Evolutionary conservation across 2,329 filamentous ascomycete species (phyloP), one percentile per base, ranked within the genome.

Genomic region (Didymosphaeria variabile): DNA sequence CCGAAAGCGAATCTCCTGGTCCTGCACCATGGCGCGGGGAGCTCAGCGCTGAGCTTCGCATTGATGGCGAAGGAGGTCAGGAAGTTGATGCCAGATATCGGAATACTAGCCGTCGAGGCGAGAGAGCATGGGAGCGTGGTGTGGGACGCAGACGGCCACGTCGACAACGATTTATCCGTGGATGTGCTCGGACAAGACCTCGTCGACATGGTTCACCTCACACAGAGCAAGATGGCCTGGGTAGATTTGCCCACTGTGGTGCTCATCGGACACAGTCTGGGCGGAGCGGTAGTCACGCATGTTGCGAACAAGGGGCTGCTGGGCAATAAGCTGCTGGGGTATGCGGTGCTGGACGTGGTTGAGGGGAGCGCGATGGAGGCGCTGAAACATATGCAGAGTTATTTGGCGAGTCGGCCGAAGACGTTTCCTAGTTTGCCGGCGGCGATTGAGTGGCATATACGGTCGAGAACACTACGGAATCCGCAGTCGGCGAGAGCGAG

Each of bases 291-390:
- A 0, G 88, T 97, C 9, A 96, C 93, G 0, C 88, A 97, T 72
- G 83, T 96, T 58, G 93, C 94, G 13, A 88, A 86, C 72, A 85
- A 84, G 19, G 87, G 87, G 1, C 81, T 84, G 42, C 81, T 97
- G 38, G 91, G 90, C 1, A 77, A 80, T 40, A 85, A 88, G 29
- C 77, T 98, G 1, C 82, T 98, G 17, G 95, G 92, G 21, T 97
- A 94, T 79, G 92, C 89, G 3, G 94, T 98, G 8, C 83, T 99
- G 17, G 95, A 99, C 79, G 93, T 99, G 5, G 95, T 99, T 31
- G 95, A 99, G 79, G 87, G 95, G 12, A 97, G 92, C 0, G 95
- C 95, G 36, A 94, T 99, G 79, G 95, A 98, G 76, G 94, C 95
- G 2, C 84, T 99, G 56, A 89, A 93, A 77, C 94, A 91, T 78